phyloP scores from a whole-genome alignment of 257 asterid genomes.

The Solanum microdontum region DNA sequence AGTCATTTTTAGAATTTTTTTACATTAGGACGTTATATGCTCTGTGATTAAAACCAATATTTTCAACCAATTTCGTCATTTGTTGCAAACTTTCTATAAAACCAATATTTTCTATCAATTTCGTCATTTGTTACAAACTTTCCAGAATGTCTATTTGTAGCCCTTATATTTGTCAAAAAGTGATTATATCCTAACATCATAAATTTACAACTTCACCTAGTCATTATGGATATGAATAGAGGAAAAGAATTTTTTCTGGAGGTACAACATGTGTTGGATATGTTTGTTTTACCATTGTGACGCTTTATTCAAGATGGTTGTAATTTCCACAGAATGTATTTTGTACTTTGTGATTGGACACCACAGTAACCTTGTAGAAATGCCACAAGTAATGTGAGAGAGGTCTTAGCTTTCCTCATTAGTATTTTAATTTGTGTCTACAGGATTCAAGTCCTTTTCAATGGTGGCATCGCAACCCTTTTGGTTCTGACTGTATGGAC shows the following conservation, averaged over 20 bases:
- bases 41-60: background rate
- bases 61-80: background rate
- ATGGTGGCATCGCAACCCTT: slow-evolving; percentile 70
- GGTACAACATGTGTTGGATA: background rate
- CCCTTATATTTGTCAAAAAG: background rate
- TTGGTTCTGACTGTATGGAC: slow-evolving; percentile 56
- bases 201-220: background rate
- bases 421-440: background rate
- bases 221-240: background rate
- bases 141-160: background rate
- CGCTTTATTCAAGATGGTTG: background rate
- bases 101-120: background rate
- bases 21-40: background rate
- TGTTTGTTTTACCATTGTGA: background rate
- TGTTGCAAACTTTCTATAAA: background rate
- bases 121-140: background rate
- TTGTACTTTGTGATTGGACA: background rate
- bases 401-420: background rate
- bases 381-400: background rate
- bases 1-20: background rate
- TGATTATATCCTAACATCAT: background rate
- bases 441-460: slow-evolving; percentile 85
- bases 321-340: background rate
- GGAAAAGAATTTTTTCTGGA: background rate
- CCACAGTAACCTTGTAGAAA: background rate